These are phyloP conservation scores for Stagonosporopsis chrysanthemi DNA, from an alignment of 2,329 filamentous ascomycete genomes.

Conservation along the genomic window DNA sequence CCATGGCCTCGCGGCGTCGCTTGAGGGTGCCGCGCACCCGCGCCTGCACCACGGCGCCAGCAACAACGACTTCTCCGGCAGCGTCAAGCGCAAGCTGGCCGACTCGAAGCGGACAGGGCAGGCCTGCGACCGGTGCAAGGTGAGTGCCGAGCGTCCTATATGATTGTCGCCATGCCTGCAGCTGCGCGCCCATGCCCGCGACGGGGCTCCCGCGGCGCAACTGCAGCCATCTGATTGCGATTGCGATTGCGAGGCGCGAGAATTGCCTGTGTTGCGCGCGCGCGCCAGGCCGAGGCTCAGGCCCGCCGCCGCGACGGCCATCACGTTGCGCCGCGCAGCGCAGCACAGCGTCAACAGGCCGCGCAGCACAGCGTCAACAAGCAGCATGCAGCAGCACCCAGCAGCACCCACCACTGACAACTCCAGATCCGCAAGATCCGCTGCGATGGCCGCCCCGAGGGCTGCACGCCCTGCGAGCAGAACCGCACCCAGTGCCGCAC, in stretches of 20 bases:
- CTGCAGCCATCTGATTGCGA: no score
- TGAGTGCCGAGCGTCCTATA: conserved; percentile 44
- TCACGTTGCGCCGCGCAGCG: neutral
- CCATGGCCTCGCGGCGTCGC: no score
- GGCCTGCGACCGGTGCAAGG: conserved; percentile 89
- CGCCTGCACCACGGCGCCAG: conserved; percentile 15
- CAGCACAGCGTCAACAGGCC: neutral
- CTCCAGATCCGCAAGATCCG: conserved; percentile 81
- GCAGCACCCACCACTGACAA: conserved; percentile 16
- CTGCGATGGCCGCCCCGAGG: conserved; percentile 80
- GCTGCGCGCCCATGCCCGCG: no score
- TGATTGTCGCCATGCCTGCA: no score
- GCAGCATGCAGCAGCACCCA: no score
- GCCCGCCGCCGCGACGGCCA: conserved; percentile 7
- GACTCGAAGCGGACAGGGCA: conserved; percentile 74
- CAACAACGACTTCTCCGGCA: conserved; percentile 46
- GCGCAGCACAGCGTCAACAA: neutral
- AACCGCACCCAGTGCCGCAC: conserved; percentile 81
- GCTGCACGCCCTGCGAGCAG: conserved; percentile 81
- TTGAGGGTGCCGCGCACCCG: no score
- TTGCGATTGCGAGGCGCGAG: no score
- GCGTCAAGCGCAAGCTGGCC: conserved; percentile 60
- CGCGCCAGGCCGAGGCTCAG: conserved; percentile 8
- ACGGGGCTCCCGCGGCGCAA: no score
- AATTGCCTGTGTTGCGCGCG: neutral